Evolutionary conservation across 305 asterid species (phyloP).

Genomic region (Fraxinus sp.): DNA sequence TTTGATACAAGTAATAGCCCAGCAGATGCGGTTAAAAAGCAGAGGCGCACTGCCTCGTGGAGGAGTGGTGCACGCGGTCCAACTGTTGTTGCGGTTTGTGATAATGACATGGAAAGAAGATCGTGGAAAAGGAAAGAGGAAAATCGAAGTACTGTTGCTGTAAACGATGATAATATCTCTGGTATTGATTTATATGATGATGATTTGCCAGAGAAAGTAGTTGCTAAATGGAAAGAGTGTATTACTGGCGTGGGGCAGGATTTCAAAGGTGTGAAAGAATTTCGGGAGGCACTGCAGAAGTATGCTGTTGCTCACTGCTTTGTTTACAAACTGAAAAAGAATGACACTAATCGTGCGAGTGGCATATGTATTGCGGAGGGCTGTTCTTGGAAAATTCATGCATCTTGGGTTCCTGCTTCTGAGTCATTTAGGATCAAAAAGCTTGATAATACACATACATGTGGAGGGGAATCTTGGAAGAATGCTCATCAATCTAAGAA

Average conservation of each 20-base stretch:
- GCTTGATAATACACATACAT: constrained; percentile 60
- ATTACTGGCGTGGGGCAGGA: constrained; percentile 82
- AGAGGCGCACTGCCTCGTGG: constrained; percentile 79
- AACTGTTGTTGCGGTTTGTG: constrained; percentile 47
- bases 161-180: constrained; percentile 33
- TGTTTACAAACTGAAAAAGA: constrained; percentile 71
- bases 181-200: constrained; percentile 37
- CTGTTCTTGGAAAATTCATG: constrained; percentile 86
- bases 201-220: constrained; percentile 68
- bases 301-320: constrained; percentile 81
- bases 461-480: constrained; percentile 78
- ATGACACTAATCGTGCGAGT: constrained; percentile 68
- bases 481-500: constrained; percentile 73
- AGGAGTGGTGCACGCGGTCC: constrained; percentile 59
- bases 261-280: constrained; percentile 73
- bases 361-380: constrained; percentile 75
- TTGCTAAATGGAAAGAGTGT: constrained; percentile 73
- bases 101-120: constrained; percentile 37
- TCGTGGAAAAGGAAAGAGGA: constrained; percentile 40
- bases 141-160: constrained; percentile 3
- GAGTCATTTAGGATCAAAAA: constrained; percentile 69
- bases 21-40: constrained; percentile 86
- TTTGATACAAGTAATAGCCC: constrained; percentile 60
- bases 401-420: constrained; percentile 70
- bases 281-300: constrained; percentile 76